These are phyloP conservation scores for Exobasidium cylindrosporum DNA, from an alignment of 1,284 basidiomycete genomes.

Conservation along the genomic window DNA sequence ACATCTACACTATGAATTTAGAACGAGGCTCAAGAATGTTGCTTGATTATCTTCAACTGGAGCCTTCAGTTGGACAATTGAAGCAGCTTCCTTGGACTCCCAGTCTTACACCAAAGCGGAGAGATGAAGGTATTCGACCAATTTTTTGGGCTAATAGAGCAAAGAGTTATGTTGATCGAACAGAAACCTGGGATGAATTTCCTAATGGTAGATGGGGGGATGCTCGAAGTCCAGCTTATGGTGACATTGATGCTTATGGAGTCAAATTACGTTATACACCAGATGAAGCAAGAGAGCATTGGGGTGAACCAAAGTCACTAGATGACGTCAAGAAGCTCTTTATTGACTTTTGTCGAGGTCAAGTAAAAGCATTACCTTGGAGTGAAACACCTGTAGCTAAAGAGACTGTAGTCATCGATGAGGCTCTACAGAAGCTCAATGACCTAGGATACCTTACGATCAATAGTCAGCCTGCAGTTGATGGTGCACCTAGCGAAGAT, in stretches of 20 bases:
- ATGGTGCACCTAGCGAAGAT: conserved; percentile 71
- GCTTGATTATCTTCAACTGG: conserved; percentile 50
- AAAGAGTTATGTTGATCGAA: conserved; percentile 52
- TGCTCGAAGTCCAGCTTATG: conserved; percentile 91
- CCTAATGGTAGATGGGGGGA: conserved; percentile 98
- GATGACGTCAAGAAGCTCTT: conserved; percentile 54
- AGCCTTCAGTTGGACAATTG: conserved; percentile 46
- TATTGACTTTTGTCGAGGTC: conserved; percentile 55
- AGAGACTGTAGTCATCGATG: conserved; percentile 80
- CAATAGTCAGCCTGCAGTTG: conserved; percentile 92
- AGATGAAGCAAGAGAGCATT: conserved; percentile 64
- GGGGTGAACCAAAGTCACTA: conserved; percentile 33
- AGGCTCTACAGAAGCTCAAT: conserved; percentile 80
- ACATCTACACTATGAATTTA: conserved; percentile 56
- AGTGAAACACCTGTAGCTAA: conserved; percentile 81
- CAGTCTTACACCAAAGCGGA: conserved; percentile 50
- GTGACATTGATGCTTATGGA: conserved; percentile 89
- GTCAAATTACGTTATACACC: conserved; percentile 64
- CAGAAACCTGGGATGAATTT: conserved; percentile 85
- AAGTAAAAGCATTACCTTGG: conserved; percentile 76
- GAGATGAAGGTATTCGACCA: conserved; percentile 52
- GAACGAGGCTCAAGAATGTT: conserved; percentile 54
- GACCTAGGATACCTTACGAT: conserved; percentile 88
- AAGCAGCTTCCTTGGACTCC: conserved; percentile 53
- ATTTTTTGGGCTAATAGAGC: conserved; percentile 55